These are phyloP conservation scores for Alternaria novae-zelandiae DNA, from an alignment of 2,329 filamentous ascomycete species.

Conservation along the genomic window DNA sequence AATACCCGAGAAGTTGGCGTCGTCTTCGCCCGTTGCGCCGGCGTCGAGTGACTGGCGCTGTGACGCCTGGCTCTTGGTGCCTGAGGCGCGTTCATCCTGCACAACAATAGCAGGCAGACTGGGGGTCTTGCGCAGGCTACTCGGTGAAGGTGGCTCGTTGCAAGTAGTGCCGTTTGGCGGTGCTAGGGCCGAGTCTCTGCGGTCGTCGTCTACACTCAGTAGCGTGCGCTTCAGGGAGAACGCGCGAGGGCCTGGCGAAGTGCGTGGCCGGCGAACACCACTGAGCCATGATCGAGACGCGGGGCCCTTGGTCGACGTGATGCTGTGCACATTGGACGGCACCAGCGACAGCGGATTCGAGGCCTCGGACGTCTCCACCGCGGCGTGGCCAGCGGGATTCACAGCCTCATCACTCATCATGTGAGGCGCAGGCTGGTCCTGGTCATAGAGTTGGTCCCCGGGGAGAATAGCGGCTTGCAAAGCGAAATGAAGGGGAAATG, in stretches of 20 bases:
- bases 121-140: conserved; percentile 46
- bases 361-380: conserved; percentile 17
- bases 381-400: conserved; percentile 27
- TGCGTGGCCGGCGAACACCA: conserved; percentile 46
- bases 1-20: conserved; percentile 54
- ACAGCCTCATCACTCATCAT: conserved; percentile 43
- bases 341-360: conserved; percentile 14
- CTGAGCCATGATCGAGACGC: conserved; percentile 46
- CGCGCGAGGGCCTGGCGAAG: conserved; percentile 45
- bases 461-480: conserved; percentile 32
- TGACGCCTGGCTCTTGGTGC: conserved; percentile 4
- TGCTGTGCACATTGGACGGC: conserved; percentile 20
- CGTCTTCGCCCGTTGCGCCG: conserved; percentile 13
- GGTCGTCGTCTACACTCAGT: conserved; percentile 41
- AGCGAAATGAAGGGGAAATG: conserved; percentile 45
- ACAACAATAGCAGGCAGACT: conserved; percentile 55
- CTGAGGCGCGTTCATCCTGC: conserved; percentile 45
- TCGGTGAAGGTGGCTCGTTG: conserved; percentile 38
- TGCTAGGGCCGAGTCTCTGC: conserved; percentile 51
- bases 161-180: conserved; percentile 43
- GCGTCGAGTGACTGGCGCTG: conserved; percentile 14
- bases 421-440: conserved; percentile 28
- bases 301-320: conserved; percentile 22
- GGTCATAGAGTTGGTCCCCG: conserved; percentile 35
- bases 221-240: conserved; percentile 40